A percentile compares a stretch with the other conserved stretches of the same genome.
Evolutionary conservation across 139 green algal species (phyloP).

Genomic region (Tetradesmus lagerheimii): DNA sequence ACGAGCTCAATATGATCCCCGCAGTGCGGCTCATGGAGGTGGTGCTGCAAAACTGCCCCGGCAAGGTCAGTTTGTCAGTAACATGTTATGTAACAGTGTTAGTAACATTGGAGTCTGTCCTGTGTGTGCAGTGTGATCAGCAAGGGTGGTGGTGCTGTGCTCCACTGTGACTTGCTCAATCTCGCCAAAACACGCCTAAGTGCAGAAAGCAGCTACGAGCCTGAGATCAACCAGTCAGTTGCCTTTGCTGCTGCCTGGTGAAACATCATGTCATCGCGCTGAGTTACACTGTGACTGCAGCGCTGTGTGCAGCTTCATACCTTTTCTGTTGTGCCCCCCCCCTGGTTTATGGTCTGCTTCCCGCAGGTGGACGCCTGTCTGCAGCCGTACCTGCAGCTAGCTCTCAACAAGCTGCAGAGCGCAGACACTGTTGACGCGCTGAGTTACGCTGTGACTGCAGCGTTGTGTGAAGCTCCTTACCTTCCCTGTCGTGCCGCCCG

Average conservation of each 20-base stretch:
- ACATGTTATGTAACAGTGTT: neutral
- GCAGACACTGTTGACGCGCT: too few species aligned
- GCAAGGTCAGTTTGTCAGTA: constrained; percentile 23
- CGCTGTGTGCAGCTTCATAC: too few species aligned
- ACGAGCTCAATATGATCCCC: constrained; percentile 76
- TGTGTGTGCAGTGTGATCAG: neutral
- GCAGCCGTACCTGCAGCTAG: constrained; percentile 76
- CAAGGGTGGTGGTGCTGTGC: too few species aligned
- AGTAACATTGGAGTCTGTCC: neutral
- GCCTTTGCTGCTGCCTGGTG: too few species aligned
- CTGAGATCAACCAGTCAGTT: too few species aligned
- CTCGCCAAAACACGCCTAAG: too few species aligned
- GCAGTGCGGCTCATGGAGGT: constrained; percentile 89
- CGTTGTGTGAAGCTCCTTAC: constrained; percentile 73
- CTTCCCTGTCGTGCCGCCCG: neutral
- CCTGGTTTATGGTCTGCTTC: too few species aligned
- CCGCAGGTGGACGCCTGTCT: constrained; percentile 87
- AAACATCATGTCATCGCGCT: too few species aligned
- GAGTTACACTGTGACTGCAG: too few species aligned
- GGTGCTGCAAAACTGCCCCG: constrained; percentile 78
- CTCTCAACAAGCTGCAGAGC: constrained; percentile 55
- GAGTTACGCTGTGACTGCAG: constrained; percentile 71
- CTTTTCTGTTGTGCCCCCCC: too few species aligned
- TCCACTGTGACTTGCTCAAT: too few species aligned
- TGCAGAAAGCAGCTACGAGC: too few species aligned